Conservation (phyloP, 1,284 basidiomycete genomes). For the Cryptococcus neoformans region DNA sequence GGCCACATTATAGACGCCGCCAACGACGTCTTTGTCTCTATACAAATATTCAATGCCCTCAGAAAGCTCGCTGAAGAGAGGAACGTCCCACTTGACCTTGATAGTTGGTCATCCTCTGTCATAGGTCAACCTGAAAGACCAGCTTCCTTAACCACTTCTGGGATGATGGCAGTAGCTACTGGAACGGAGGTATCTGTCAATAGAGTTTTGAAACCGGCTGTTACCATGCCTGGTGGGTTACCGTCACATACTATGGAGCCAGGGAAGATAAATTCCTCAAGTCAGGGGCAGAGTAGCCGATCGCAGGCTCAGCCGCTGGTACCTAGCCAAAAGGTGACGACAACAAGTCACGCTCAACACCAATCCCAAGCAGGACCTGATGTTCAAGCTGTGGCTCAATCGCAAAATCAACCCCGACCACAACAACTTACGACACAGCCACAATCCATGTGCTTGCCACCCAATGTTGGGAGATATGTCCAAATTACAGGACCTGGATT, state of each 20-base stretch:
- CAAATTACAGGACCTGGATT: too few relatives aligned
- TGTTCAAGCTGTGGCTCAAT: too few relatives aligned
- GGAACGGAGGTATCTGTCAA: background rate
- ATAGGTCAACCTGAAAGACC: background rate
- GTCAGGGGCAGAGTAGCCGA: background rate
- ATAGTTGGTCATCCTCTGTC: slow-evolving; percentile 10
- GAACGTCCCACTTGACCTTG: slow-evolving; percentile 14
- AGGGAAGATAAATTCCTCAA: background rate
- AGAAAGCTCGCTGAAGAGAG: slow-evolving; percentile 13
- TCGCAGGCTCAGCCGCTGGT: background rate
- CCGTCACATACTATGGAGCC: background rate
- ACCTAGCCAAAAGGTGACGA: background rate
- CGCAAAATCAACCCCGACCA: too few relatives aligned
- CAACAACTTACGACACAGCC: background rate
- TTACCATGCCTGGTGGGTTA: background rate
- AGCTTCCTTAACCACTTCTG: background rate
- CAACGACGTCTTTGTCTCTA: slow-evolving; percentile 48
- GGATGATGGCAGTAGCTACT: background rate
- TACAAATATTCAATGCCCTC: slow-evolving; percentile 34
- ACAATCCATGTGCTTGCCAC: background rate
- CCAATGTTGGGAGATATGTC: background rate
- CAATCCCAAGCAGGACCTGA: too few relatives aligned
- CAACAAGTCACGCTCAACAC: background rate
- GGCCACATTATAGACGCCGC: slow-evolving; percentile 40
- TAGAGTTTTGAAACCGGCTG: background rate